A percentile compares a stretch with the other conserved stretches of the same genome.
Evolutionary conservation across 441 rosid genomes (phyloP).

Genomic region (Pelargonium exstipulatum): DNA sequence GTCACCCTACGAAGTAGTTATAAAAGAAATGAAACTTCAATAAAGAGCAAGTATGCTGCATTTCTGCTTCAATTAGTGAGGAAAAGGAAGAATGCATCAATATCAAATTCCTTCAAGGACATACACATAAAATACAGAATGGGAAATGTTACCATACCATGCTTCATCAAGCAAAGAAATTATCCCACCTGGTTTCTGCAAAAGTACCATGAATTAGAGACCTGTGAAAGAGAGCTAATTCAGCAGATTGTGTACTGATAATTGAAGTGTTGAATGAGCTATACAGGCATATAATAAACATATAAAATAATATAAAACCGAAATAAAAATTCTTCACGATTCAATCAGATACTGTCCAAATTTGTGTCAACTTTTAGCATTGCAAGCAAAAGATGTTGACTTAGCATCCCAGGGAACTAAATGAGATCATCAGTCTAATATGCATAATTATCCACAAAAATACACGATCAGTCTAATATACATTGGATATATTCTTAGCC

Average conservation of each 20-base stretch:
- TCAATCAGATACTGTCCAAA: constrained; percentile 10
- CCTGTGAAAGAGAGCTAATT: constrained; percentile 15
- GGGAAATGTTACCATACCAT: constrained; percentile 46
- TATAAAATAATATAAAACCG: constrained; percentile 10
- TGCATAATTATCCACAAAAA: not conserved
- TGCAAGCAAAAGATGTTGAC: too few species aligned
- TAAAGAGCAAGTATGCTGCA: not conserved
- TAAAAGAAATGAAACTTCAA: constrained; percentile 12
- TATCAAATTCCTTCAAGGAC: not conserved
- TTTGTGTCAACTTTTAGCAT: not conserved
- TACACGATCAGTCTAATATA: too few species aligned
- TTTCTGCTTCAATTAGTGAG: not conserved
- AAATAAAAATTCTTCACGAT: constrained; percentile 15
- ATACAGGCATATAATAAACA: constrained; percentile 11
- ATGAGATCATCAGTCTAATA: not conserved
- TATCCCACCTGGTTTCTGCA: constrained; percentile 97
- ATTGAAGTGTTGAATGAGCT: constrained; percentile 14
- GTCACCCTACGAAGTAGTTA: too few species aligned
- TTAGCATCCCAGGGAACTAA: not conserved
- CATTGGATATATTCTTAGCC: too few species aligned
- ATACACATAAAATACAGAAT: constrained; percentile 2
- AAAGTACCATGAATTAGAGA: constrained; percentile 24
- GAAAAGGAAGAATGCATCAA: constrained; percentile 10
- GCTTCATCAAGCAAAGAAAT: constrained; percentile 97
- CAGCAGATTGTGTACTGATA: constrained; percentile 19